phyloP scores from a whole-genome alignment of 2,329 filamentous ascomycete species.

The Pseudocercospora cruenta region DNA sequence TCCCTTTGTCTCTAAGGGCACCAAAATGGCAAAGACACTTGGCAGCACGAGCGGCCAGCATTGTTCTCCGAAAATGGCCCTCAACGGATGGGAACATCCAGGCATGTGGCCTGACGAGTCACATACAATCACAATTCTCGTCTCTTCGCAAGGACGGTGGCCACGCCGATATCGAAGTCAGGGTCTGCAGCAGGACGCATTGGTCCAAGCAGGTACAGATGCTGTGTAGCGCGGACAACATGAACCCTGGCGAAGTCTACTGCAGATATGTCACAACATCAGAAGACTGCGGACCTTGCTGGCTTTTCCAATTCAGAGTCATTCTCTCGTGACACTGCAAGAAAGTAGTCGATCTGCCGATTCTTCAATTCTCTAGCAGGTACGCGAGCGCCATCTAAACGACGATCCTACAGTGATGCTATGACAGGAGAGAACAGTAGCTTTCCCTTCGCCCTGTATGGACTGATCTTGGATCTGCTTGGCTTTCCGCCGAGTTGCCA shows the following conservation, averaged over 20 bases:
- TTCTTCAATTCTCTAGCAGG: neutral
- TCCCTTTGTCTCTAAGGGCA: neutral
- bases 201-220: neutral
- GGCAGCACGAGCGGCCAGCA: neutral
- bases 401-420: too few species aligned
- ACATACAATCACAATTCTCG: neutral
- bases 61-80: neutral
- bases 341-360: too few species aligned
- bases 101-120: neutral
- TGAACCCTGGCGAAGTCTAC: neutral
- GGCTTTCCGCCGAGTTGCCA: too few species aligned
- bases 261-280: neutral
- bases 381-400: neutral
- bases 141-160: neutral
- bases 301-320: neutral
- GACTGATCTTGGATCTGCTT: neutral
- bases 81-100: neutral
- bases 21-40: neutral
- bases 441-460: neutral
- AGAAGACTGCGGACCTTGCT: neutral
- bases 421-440: neutral
- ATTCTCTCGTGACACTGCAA: neutral
- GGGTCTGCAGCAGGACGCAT: neutral
- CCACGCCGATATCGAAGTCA: neutral
- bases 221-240: neutral